Base-by-base conservation (phyloP, 768 basidiomycete species). In the Astraeus odoratus region DNA sequence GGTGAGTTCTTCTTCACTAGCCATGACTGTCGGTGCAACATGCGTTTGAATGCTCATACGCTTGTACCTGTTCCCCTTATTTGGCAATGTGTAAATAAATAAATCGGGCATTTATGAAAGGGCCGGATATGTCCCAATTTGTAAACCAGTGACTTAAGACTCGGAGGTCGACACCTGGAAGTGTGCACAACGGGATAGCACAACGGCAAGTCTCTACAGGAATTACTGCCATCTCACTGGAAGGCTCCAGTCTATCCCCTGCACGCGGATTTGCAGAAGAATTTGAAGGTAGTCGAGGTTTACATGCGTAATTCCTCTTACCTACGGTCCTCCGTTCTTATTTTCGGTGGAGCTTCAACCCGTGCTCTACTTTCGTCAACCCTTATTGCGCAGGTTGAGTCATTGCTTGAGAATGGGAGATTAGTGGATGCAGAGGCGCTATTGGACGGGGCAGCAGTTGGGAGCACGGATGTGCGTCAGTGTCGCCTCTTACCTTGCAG, bases 321-420 rank as follows among this genome's bases (percentile, higher is more conserved):
- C 68, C 78, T 80, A 49, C 80, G 78, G 46, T 84, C 86, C n/a
- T 73, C 70, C 24, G 67, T 86, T 22, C 76, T 90, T 33, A 66
- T 89, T 4, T 70, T 85, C 26, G 79, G 78, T 7, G 56, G 69
- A 31, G 77, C 76, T 52, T 77, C 76, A 7, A 61, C 89, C 12
- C 71, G 80, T 34, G 78, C 84, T 3, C 73, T 89, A 12, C 73
- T 86, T 8, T 83, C 81, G 0, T 78, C 83, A 4, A 84, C 86
- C 0, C 69, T 85, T 35, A 78, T 82, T 42, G 80, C 83, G 1
- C 87, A 86, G 59, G 75, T 78, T 18, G 85, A 87, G 51, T 73
- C 80, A 0, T 62, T 88, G 26, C 70, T 91, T 15, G 75, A 80
- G 34, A 73, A 69, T 47, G 82, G 82, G 53, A 68, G 73, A 49